These are phyloP conservation scores for Kitagawia praeruptora DNA, from an alignment of 129 eudicot genomes.

Conservation along the genomic window DNA sequence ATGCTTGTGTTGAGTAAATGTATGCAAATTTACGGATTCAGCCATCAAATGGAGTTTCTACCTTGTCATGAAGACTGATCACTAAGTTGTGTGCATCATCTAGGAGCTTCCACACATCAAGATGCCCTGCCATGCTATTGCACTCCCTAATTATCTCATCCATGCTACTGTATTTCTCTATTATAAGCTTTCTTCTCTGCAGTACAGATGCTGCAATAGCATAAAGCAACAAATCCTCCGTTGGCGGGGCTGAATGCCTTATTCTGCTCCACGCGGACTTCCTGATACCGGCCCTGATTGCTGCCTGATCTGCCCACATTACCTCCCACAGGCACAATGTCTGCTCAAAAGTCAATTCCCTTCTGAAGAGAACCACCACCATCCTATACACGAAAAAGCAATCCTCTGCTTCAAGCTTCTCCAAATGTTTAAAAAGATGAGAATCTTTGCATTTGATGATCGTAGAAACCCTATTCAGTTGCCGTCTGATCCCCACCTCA, in stretches of 20 bases:
- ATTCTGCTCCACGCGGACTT: constrained; percentile 68
- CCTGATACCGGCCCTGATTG: constrained; percentile 56
- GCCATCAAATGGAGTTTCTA: constrained; percentile 29
- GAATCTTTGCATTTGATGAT: constrained; percentile 70
- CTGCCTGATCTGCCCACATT: constrained; percentile 84
- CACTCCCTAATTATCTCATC: constrained; percentile 85
- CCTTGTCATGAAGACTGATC: constrained; percentile 65
- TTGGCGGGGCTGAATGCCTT: constrained; percentile 71
- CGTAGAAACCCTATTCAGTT: constrained; percentile 51
- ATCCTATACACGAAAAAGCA: constrained; percentile 79
- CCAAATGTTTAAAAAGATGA: constrained; percentile 63
- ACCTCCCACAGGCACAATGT: constrained; percentile 83
- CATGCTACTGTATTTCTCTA: constrained; percentile 74
- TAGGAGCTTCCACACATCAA: constrained; percentile 86
- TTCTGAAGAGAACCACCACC: constrained; percentile 82
- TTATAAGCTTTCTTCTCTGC: constrained; percentile 69
- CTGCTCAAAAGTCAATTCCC: constrained; percentile 66
- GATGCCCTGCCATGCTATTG: constrained; percentile 81
- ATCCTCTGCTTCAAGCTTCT: constrained; percentile 66
- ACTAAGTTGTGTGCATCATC: constrained; percentile 86
- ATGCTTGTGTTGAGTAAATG: neutral
- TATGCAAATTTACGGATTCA: neutral
- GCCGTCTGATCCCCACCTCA: constrained; percentile 66
- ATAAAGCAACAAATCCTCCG: constrained; percentile 62
- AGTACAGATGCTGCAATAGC: constrained; percentile 78